Base-by-base conservation (phyloP, 805 yeast species). In the Kurtzmaniella cleridarum region DNA sequence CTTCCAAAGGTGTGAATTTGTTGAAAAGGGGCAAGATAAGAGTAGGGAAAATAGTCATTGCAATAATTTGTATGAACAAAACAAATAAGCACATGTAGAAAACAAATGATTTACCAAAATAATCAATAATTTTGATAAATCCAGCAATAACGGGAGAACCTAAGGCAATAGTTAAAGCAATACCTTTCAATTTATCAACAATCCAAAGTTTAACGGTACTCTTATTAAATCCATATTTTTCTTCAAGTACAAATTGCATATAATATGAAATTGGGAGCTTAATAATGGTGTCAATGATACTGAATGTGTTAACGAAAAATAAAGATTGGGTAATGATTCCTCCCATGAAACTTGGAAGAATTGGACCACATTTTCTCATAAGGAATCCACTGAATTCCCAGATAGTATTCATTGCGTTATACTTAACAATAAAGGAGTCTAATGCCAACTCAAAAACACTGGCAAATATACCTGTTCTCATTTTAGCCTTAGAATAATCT, bases 1-100 rank as follows among this genome's bases (percentile, higher is more conserved):
- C 88, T 50, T 84, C 88, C 49, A 93, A 75, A 26, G 97, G 96
- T 29, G 88, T 83, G 46, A 87, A 78, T 55, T 86, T 90, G 72
- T 93, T 89, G 73, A 93, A 93, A 46, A 88, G 65, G 3, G 99
- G 99, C 68, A 84, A 89, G 51, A 93, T 90, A 48, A 88, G 72
- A 20, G 85, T 79, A 27, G 98, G 98, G 54, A 73, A 77, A 34
- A 91, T 68, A 26, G 93, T 79, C 69, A 84, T 80, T 39, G 81
- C 74, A 41, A 84, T 64, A 38, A 91, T 67, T 61, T 84, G 95
- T 45, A 89, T 77, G 13, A 65, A 70, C 32, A 90, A 72, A 31
- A 86, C 64, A 54, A 89, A 82, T 11, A 75, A 64, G 66, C 95
- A 81, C 43, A 86, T 70, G 62, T 90, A 93, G 53, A 81, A 76